These are phyloP conservation scores for Asterella californica DNA, from an alignment of 225 moss, liverwort and hornwort species.

Conservation along the genomic window DNA sequence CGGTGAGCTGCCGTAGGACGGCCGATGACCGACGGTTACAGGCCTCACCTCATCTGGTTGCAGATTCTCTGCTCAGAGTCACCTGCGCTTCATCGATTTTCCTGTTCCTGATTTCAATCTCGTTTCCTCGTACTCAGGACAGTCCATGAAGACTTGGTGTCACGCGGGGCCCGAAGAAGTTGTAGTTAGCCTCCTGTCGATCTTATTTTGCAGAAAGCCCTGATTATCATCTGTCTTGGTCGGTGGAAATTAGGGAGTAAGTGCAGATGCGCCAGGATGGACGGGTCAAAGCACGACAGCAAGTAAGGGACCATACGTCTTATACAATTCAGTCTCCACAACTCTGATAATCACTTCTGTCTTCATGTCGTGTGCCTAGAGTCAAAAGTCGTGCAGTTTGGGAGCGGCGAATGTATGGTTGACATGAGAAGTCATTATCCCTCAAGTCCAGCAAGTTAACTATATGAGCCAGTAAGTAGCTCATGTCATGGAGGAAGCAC, in stretches of 20 bases:
- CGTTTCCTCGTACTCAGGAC: constrained; percentile 17
- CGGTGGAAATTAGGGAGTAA: not conserved
- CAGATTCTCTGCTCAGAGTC: constrained; percentile 1
- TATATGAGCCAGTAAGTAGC: constrained; percentile 18
- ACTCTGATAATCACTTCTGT: constrained; percentile 1
- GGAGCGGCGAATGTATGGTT: constrained; percentile 18
- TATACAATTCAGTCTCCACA: constrained; percentile 11
- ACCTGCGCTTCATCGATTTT: constrained; percentile 7
- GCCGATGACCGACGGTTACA: not conserved
- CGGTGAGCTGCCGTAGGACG: constrained; percentile 10
- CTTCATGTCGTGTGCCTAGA: constrained; percentile 11
- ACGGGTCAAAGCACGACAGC: constrained; percentile 8
- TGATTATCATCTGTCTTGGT: constrained; percentile 7
- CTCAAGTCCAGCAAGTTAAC: not conserved
- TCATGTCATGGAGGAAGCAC: constrained; percentile 17
- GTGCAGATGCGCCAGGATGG: not conserved
- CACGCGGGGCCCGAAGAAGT: constrained; percentile 1
- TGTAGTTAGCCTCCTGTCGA: not conserved
- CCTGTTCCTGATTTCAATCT: constrained; percentile 5
- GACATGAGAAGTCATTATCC: constrained; percentile 14
- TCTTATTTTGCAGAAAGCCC: not conserved
- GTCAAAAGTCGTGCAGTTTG: constrained; percentile 1
- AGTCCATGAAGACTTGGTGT: constrained; percentile 15
- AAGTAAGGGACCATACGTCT: not conserved
- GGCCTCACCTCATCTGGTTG: not conserved